A percentile compares a stretch with the other conserved stretches of the same genome.
These are phyloP conservation scores for Arabidopsis thaliana DNA, from an alignment of 345 rosid species.

Conservation along the genomic window DNA sequence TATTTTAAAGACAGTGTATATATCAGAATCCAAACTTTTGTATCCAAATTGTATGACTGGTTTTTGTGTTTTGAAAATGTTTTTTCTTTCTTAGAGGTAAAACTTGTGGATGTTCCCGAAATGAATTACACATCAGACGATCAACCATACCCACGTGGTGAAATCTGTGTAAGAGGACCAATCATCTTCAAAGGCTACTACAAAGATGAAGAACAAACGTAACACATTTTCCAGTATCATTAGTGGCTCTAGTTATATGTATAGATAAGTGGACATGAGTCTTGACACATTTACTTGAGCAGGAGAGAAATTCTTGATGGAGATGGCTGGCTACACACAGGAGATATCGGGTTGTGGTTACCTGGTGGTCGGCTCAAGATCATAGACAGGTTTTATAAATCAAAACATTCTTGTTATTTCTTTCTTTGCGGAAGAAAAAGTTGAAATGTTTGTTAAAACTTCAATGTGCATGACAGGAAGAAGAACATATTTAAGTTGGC, in stretches of 20 bases:
- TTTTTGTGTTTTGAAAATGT: slow-evolving; percentile 21
- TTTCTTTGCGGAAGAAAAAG: neutral
- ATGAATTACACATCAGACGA: slow-evolving; percentile 92
- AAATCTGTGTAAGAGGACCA: slow-evolving; percentile 92
- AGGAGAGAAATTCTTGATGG: slow-evolving; percentile 86
- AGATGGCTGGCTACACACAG: slow-evolving; percentile 92
- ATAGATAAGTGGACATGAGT: slow-evolving; percentile 7
- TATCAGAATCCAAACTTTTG: too few relatives aligned
- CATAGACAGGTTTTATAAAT: slow-evolving; percentile 69
- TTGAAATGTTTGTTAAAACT: neutral
- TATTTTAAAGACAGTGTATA: neutral
- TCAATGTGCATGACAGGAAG: slow-evolving; percentile 48
- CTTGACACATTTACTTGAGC: slow-evolving; percentile 43
- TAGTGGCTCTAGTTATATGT: neutral
- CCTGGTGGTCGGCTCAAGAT: slow-evolving; percentile 94
- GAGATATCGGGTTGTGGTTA: slow-evolving; percentile 90
- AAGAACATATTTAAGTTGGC: slow-evolving; percentile 96
- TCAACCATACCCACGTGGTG: slow-evolving; percentile 93
- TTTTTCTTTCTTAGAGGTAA: slow-evolving; percentile 61
- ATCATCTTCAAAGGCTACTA: slow-evolving; percentile 83
- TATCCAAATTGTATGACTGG: too few relatives aligned
- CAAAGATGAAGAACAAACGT: slow-evolving; percentile 86
- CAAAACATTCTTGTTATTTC: neutral
- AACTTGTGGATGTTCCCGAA: slow-evolving; percentile 91
- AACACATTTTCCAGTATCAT: slow-evolving; percentile 28